Evolutionary conservation across 2,329 filamentous ascomycete species (phyloP), one percentile per base, ranked within the genome.

Genomic region (Alternaria brassicae): DNA sequence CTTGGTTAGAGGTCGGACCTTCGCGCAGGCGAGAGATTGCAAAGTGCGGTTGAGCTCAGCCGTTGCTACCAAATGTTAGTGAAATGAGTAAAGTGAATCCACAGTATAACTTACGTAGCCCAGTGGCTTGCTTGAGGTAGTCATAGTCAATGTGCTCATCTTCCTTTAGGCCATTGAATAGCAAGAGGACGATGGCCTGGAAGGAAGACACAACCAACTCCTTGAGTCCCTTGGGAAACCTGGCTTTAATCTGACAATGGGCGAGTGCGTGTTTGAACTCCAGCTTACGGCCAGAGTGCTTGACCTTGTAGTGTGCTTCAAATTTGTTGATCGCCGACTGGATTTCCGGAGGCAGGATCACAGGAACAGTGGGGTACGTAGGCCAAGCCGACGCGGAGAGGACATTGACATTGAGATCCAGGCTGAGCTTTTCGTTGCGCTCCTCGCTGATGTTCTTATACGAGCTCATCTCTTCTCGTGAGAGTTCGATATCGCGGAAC

Each of bases 401-500:
- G 21, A 99, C 90, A 79, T 89, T 96, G 69, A 98, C 95, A 61
- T 88, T 88, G 15, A 98, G 83, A 74, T 95, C 91, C 40, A 97
- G 77, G 1, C 80, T 61, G 6, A 83, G 77, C 58, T 83, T 86
- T 54, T 84, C 84, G 51, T 84, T 83, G 15, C 85, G 83, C 79
- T 86, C 84, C 62, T 86, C 84, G 45, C 85, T 80, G 78, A 93
- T 77, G 78, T 85, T 81, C 77, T 90, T 95, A 81, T 96, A 99
- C 0, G 90, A 87, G n/a, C 85, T 80, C 90, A 98, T 96, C 75
- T 98, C 94, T 70, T 98, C 95, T 61, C 91, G 90, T 12, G 91
- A 91, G 19, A 97, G 85, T 74, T 97, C 93, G 77, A 98, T 92
- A 72, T 99, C 95, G 77, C 96, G 97, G 83, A 99, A 99, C 95